Conservation (phyloP, 208 protist genomes). For the Acanthamoeba triangularis region DNA sequence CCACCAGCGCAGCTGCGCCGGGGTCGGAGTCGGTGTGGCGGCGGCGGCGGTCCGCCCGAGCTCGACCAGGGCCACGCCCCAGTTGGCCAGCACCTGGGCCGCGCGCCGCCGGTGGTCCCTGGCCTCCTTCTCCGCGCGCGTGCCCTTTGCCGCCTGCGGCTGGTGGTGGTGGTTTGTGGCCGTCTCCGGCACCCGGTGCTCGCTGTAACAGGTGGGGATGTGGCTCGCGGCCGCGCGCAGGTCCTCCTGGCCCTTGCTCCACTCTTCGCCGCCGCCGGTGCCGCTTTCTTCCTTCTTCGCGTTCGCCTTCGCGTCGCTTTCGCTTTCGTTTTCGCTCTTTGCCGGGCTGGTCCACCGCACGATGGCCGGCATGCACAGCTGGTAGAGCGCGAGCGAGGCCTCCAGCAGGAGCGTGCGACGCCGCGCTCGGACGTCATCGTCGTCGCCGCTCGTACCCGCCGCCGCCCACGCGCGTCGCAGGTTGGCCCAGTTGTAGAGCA, state of each 20-base stretch:
- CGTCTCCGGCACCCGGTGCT: background rate
- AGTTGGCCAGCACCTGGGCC: conserved; percentile 43
- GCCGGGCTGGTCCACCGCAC: background rate
- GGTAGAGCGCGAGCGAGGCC: conserved; percentile 8
- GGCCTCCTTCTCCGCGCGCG: background rate
- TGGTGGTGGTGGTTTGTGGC: background rate
- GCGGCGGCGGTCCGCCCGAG: background rate
- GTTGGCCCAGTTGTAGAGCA: conserved; percentile 69
- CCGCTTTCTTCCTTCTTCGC: background rate
- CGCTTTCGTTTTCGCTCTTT: background rate
- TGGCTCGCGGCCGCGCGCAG: background rate
- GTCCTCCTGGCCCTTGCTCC: conserved; percentile 55
- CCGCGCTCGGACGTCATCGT: background rate
- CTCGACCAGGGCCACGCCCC: conserved; percentile 43
- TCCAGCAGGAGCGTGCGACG: background rate
- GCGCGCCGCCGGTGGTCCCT: background rate
- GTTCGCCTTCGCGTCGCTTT: background rate
- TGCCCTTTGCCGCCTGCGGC: background rate
- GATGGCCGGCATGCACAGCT: conserved; percentile 36
- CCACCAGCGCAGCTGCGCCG: background rate
- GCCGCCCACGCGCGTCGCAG: conserved; percentile 54
- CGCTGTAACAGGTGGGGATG: background rate
- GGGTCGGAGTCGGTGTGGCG: background rate
- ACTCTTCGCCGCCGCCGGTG: background rate
- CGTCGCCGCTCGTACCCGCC: background rate